Evolutionary conservation across 1,284 basidiomycete species (phyloP), one percentile per base, ranked within the genome.

Genomic region (Heterobasidion occidentale): DNA sequence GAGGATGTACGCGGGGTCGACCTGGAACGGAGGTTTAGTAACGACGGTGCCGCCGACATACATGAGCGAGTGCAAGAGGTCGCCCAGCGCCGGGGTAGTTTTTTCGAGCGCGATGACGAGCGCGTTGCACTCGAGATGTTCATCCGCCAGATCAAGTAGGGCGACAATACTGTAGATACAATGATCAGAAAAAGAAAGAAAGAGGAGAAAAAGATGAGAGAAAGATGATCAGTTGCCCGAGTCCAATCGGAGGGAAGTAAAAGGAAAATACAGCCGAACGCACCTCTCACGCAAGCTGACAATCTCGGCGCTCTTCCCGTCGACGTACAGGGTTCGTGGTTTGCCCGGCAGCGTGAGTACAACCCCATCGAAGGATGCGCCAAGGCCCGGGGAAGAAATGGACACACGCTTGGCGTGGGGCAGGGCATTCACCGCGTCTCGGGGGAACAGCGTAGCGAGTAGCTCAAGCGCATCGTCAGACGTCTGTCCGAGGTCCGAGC

Each of bases 241-340:
- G 6, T 5, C n/a, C 38, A 11, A 42, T 11, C 5, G 38, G 11
- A n/a, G n/a, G 54, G 46, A 51, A 38, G 61, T 17, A 59, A 53
- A 59, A 53, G 27, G 27, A 27, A 27, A 4, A 6, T 27, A 27
- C 4, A 27, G 27, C 27, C 27, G 27, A 45, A 64, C 73, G 46
- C 61, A 90, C 88, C 89, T 91, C 76, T 92, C 90, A 62, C 88
- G 78, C 46, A 92, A 74, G 67, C 81, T 85, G 63, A 91, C 83
- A 27, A 80, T 77, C 58, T 85, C 81, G 38, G 89, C 86, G 63
- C 82, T 86, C 74, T 90, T 89, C 61, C 87, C 87, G 65, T 90
- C 84, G 53, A 92, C 85, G 64, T 90, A 92, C 45, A 92, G 73
- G 15, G 86, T 90, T 73, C 81, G 88, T 38, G 80, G 71, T 60